A percentile compares a stretch with the other conserved stretches of the same genome.
Evolutionary conservation across 331 rosid species (phyloP).

Genomic region (Quercus phellos): DNA sequence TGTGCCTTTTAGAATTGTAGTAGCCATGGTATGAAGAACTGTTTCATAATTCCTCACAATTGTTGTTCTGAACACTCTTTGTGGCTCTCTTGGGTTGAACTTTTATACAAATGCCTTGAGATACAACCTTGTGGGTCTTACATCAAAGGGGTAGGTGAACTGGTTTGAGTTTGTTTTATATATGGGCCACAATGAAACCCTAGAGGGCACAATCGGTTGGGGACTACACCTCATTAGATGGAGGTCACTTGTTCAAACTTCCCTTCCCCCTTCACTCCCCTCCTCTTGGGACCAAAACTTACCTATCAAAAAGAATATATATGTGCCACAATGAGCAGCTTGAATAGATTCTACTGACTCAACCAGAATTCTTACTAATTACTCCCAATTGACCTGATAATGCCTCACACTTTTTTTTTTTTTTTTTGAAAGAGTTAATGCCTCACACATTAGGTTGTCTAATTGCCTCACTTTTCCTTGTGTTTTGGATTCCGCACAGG

Average conservation of each 20-base stretch:
- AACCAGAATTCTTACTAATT: background rate
- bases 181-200: background rate
- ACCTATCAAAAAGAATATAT: no score
- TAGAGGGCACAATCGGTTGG: no score
- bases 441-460: background rate
- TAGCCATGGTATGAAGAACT: background rate
- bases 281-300: no score
- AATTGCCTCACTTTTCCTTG: no score
- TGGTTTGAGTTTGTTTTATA: background rate
- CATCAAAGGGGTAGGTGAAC: background rate
- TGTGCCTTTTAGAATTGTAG: background rate
- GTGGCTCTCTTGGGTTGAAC: background rate
- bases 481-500: no score
- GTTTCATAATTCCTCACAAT: background rate
- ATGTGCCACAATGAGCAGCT: background rate
- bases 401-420: no score
- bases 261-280: no score
- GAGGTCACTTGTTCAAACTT: no score
- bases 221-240: no score
- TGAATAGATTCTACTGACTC: background rate
- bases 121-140: background rate
- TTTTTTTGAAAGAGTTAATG: background rate
- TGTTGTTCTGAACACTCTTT: background rate
- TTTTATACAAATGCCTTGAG: background rate
- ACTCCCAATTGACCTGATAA: background rate